These are phyloP conservation scores for Lathyrus oleraceus DNA, from an alignment of 306 rosid species.

Conservation along the genomic window DNA sequence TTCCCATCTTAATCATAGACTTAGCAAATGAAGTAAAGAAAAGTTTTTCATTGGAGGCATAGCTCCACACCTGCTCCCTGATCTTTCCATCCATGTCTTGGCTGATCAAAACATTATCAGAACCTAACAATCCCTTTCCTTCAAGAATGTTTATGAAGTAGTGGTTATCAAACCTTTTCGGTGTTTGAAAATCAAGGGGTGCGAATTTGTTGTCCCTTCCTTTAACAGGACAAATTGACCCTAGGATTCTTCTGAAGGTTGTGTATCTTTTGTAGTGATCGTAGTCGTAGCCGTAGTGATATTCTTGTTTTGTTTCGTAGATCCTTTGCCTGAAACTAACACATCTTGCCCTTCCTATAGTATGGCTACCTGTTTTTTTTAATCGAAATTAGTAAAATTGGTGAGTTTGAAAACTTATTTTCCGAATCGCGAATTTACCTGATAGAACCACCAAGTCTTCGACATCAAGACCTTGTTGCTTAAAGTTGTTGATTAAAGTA, in stretches of 20 bases:
- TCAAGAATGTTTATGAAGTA: constrained; percentile 69
- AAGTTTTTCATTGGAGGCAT: constrained; percentile 60
- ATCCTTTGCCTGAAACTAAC: constrained; percentile 67
- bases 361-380: constrained; percentile 71
- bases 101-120: constrained; percentile 67
- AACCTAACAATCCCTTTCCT: constrained; percentile 75
- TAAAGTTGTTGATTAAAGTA: constrained; percentile 59
- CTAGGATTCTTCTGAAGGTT: constrained; percentile 55
- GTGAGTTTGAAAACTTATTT: background rate
- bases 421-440: constrained; percentile 38
- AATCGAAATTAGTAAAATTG: background rate
- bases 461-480: constrained; percentile 66
- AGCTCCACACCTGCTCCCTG: constrained; percentile 56
- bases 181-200: constrained; percentile 73
- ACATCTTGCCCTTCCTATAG: constrained; percentile 88
- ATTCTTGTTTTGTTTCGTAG: constrained; percentile 48
- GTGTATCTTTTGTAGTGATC: constrained; percentile 68
- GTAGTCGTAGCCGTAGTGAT: constrained; percentile 47
- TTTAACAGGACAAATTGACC: constrained; percentile 68
- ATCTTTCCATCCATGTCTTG: constrained; percentile 61
- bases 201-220: constrained; percentile 61
- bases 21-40: constrained; percentile 70
- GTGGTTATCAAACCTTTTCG: constrained; percentile 73
- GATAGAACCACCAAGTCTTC: constrained; percentile 72
- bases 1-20: constrained; percentile 87